Evolutionary conservation across 2,329 filamentous ascomycete genomes (phyloP).

Genomic region (Beauveria varroae): DNA sequence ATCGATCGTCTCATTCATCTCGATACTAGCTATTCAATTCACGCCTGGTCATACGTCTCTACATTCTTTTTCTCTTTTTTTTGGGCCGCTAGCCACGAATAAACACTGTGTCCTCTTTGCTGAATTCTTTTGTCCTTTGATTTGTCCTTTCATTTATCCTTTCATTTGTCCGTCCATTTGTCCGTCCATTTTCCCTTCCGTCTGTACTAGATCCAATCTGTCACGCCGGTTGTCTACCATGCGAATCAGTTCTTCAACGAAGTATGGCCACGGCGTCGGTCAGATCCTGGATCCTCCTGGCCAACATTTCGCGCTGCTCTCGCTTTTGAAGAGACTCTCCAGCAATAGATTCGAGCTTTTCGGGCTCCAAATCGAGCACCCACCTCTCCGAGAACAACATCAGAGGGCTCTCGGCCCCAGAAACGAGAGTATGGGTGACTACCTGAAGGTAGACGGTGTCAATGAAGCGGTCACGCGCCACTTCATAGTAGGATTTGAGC

Average conservation of each 20-base stretch:
- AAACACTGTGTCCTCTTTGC: background rate
- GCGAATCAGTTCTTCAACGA: background rate
- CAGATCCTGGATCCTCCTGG: background rate
- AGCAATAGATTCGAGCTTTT: background rate
- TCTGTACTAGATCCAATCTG: too few relatives aligned
- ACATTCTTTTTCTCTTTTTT: background rate
- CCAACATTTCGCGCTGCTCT: background rate
- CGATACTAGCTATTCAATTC: too few relatives aligned
- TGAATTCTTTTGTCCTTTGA: background rate
- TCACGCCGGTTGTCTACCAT: background rate
- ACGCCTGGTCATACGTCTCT: background rate
- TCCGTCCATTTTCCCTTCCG: background rate
- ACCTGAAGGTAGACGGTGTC: conserved; percentile 28
- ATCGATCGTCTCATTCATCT: too few relatives aligned
- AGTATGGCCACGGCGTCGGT: background rate
- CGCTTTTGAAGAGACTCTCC: background rate
- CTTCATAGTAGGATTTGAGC: conserved; percentile 25
- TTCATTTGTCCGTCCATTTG: background rate
- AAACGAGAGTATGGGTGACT: conserved; percentile 21
- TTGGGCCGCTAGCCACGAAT: background rate
- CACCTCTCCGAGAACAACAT: background rate
- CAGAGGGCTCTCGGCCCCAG: conserved; percentile 18
- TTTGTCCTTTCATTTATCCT: too few relatives aligned
- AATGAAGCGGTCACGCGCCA: conserved; percentile 25
- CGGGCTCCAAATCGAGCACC: background rate